Evolutionary conservation across 352 stramenopile genomes (phyloP).

Genomic region (Phytophthora foliorum): DNA sequence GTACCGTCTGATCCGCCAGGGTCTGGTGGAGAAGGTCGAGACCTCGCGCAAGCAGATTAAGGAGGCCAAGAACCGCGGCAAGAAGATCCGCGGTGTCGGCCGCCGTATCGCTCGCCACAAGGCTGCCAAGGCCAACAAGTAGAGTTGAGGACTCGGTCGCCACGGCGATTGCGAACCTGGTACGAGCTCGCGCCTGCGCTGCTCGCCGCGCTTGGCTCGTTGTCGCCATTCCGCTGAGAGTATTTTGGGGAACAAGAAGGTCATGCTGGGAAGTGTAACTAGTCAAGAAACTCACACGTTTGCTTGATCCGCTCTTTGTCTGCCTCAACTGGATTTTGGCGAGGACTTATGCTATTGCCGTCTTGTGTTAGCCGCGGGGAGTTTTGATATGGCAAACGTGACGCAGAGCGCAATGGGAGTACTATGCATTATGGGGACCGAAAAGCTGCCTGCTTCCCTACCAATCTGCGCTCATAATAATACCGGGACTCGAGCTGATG

Average conservation of each 20-base stretch:
- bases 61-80: slow-evolving; percentile 99
- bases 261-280: slow-evolving; percentile 67
- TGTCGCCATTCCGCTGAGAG: slow-evolving; percentile 49
- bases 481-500: slow-evolving; percentile 10
- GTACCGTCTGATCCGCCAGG: slow-evolving; percentile 96
- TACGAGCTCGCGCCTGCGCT: slow-evolving; percentile 28
- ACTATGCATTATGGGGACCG: slow-evolving; percentile 24
- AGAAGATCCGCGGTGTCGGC: slow-evolving; percentile 98
- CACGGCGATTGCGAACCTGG: slow-evolving; percentile 35
- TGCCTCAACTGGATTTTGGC: background rate
- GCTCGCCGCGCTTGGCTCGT: slow-evolving; percentile 36
- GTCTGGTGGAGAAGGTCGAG: slow-evolving; percentile 95
- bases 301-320: slow-evolving; percentile 43
- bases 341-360: background rate
- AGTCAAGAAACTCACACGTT: slow-evolving; percentile 61
- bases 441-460: slow-evolving; percentile 5
- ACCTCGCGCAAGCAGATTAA: slow-evolving; percentile 99
- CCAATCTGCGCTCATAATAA: slow-evolving; percentile 27
- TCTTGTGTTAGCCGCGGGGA: background rate
- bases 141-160: slow-evolving; percentile 57
- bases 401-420: slow-evolving; percentile 1
- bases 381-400: background rate
- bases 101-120: slow-evolving; percentile 99
- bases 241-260: slow-evolving; percentile 59
- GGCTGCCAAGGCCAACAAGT: slow-evolving; percentile 98